Base-by-base conservation (phyloP, 2,329 filamentous ascomycete genomes). In the Xylaria sp. region DNA sequence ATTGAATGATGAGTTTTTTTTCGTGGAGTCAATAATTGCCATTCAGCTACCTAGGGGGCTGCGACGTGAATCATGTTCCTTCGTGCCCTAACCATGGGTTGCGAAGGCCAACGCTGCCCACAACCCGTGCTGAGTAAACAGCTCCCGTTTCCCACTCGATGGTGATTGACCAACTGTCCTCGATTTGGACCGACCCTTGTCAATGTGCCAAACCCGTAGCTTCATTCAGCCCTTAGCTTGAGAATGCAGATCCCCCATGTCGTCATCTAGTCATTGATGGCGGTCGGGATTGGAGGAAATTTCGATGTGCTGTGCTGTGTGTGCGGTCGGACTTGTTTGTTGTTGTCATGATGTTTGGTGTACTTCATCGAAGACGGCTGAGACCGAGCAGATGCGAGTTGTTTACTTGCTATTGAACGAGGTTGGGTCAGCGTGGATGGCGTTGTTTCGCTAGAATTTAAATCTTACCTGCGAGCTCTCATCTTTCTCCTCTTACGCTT, bases 401-500 rank as follows among this genome's bases (percentile, higher is more conserved):
- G 79, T 82, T 82, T 82, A 82, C 76, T 82, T 82, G 76, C 81
- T 82, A 64, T 73, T 66, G 66, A 52, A 46, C 20, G 9, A 4
- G 30, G 12, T 4, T 36, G 36, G 2, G 64, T 70, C 25, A 66
- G 58, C 55, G 32, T 45, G n/a, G 39, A 45, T 20, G 8, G 6
- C 1, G 6, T 18, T 18, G 1, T 23, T 0, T 2, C 60, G 23
- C 4, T 56, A 25, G 13, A 23, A 53, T 48, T 66, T 13, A 23
- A 48, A 41, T 86, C 94, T 89, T 89, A 98, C 96, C 91, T 94
- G 87, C 96, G 88, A 80, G 95, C 96, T 84, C 96, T 91, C 87
- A 96, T 97, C 95, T 99, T 99, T 94, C 96, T 97, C 88, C 96
- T 94, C 94, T 99, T 99, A 83, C 94, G 92, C 92, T 98, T 98